phyloP scores from a whole-genome alignment of 495 filamentous ascomycete genomes.

The Achaetomiella virescens region DNA sequence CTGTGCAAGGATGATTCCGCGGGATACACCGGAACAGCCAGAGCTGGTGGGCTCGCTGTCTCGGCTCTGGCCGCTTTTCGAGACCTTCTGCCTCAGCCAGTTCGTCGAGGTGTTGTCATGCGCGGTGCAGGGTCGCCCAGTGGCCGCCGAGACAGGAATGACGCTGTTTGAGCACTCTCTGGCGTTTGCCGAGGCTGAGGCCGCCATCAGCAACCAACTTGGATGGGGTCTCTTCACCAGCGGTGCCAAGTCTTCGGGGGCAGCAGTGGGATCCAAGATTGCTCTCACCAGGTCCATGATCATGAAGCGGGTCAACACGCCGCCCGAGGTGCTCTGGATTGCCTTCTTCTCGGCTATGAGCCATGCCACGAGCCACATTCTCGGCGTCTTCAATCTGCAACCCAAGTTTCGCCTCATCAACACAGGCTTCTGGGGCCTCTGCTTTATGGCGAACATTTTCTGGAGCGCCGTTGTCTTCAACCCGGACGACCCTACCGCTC shows the following conservation, averaged over 20 bases:
- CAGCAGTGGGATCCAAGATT: constrained; percentile 36
- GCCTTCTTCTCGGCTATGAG: constrained; percentile 82
- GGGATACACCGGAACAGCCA: constrained; percentile 31
- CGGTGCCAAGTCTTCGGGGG: constrained; percentile 31
- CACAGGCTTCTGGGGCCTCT: constrained; percentile 81
- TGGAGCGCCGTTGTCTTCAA: constrained; percentile 63
- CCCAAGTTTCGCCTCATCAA: constrained; percentile 70
- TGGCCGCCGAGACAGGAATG: constrained; percentile 86
- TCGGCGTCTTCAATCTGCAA: constrained; percentile 75
- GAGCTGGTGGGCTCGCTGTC: constrained; percentile 68
- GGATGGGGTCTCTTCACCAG: constrained; percentile 58
- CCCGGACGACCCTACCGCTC: constrained; percentile 39
- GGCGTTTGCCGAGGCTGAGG: constrained; percentile 93
- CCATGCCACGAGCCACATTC: constrained; percentile 74
- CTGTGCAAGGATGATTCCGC: constrained; percentile 63
- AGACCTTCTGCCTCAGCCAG: constrained; percentile 73
- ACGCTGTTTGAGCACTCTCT: constrained; percentile 94
- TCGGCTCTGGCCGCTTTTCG: constrained; percentile 82
- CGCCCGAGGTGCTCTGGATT: constrained; percentile 82
- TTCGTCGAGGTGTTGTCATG: constrained; percentile 83
- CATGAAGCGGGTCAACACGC: constrained; percentile 62
- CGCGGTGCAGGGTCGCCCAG: constrained; percentile 76
- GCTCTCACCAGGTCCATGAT: constrained; percentile 53
- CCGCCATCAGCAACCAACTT: constrained; percentile 68
- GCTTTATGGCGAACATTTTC: constrained; percentile 75